Percentiles rank a stretch among this genome's conserved stretches.
These are phyloP conservation scores for Mycena alexandri DNA, from an alignment of 768 basidiomycete genomes.

Conservation along the genomic window DNA sequence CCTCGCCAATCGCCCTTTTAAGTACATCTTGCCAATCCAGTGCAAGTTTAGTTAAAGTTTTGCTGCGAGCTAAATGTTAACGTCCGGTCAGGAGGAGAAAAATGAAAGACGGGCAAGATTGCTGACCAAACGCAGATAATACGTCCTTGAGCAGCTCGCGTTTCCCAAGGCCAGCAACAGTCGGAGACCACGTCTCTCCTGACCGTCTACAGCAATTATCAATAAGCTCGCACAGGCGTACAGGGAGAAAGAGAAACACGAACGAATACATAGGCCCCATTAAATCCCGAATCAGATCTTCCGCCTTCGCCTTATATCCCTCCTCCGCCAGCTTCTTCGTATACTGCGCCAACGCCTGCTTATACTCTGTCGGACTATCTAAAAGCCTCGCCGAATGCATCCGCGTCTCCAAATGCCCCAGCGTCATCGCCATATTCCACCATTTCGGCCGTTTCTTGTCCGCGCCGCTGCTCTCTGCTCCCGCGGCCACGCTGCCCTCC, in stretches of 20 bases:
- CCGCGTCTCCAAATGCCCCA: conserved; percentile 90
- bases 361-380: conserved; percentile 90
- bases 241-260: conserved; percentile 45
- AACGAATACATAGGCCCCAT: conserved; percentile 93
- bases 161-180: conserved; percentile 78
- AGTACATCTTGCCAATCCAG: conserved; percentile 87
- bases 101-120: not conserved
- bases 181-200: conserved; percentile 74
- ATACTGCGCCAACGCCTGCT: conserved; percentile 79
- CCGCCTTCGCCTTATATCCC: conserved; percentile 88
- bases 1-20: conserved; percentile 71
- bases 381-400: conserved; percentile 80
- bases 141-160: conserved; percentile 89
- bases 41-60: conserved; percentile 80
- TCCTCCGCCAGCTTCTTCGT: conserved; percentile 91
- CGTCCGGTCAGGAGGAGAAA: conserved; percentile 15
- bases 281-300: conserved; percentile 92
- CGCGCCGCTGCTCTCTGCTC: conserved; percentile 42
- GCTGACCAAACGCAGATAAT: conserved; percentile 79
- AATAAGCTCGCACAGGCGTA: conserved; percentile 3
- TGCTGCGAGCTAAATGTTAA: conserved; percentile 70
- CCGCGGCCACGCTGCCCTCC: conserved; percentile 58
- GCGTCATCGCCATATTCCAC: conserved; percentile 86
- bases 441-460: conserved; percentile 73
- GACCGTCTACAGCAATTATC: conserved; percentile 67